phyloP scores from a whole-genome alignment of 2,329 filamentous ascomycete genomes.

The Rhexocercosporidium sp. region DNA sequence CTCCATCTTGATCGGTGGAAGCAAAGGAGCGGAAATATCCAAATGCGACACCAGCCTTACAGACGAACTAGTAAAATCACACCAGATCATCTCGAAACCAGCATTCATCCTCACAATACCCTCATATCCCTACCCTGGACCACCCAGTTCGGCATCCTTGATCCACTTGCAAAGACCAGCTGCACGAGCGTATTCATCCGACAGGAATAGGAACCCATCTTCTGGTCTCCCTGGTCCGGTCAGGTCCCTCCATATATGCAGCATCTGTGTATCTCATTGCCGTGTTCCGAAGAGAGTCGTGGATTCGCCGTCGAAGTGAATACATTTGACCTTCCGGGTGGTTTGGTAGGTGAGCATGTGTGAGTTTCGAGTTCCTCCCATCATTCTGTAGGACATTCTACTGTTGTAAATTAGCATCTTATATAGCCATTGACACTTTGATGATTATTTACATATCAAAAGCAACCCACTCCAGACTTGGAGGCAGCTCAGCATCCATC shows the following conservation, averaged over 20 bases:
- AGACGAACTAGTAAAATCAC: conserved; percentile 52
- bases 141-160: conserved; percentile 46
- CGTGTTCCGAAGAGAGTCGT: conserved; percentile 54
- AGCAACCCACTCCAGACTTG: conserved; percentile 57
- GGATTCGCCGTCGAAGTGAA: conserved; percentile 58
- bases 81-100: conserved; percentile 59
- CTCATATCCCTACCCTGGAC: conserved; percentile 54
- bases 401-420: conserved; percentile 31
- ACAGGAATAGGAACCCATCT: conserved; percentile 44
- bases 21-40: conserved; percentile 53
- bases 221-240: conserved; percentile 41
- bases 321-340: conserved; percentile 46
- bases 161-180: conserved; percentile 54
- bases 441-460: conserved; percentile 49
- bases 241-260: conserved; percentile 54
- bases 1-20: conserved; percentile 30
- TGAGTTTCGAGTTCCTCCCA: conserved; percentile 50
- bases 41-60: conserved; percentile 50
- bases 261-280: conserved; percentile 55
- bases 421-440: too few species aligned
- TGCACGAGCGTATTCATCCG: conserved; percentile 54
- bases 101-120: conserved; percentile 57
- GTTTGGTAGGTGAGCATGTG: conserved; percentile 56
- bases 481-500: conserved; percentile 47
- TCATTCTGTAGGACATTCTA: conserved; percentile 60